These are phyloP conservation scores for Solanum pinnatisectum DNA, from an alignment of 257 asterid genomes.

Conservation along the genomic window DNA sequence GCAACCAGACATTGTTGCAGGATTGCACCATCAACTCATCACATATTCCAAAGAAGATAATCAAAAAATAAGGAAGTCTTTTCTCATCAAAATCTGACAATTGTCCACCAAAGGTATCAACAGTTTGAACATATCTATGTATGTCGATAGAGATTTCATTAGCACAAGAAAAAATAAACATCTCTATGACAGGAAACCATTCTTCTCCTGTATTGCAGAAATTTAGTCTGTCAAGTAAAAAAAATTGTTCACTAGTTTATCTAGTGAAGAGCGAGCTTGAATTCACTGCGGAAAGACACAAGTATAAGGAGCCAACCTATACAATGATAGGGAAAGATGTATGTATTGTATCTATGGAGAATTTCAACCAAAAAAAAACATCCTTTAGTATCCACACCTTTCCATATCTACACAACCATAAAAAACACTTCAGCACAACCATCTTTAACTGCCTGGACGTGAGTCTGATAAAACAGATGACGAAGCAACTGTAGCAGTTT, in stretches of 20 bases:
- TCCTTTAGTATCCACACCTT: constrained; percentile 8
- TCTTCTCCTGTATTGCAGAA: background rate
- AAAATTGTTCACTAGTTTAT: background rate
- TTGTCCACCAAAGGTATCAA: background rate
- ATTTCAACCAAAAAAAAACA: constrained; percentile 1
- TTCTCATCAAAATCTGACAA: background rate
- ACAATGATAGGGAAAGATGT: constrained; percentile 5
- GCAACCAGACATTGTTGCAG: background rate
- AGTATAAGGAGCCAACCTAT: constrained; percentile 11
- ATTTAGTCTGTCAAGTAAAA: background rate
- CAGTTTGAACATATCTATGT: background rate
- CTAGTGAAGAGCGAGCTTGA: background rate
- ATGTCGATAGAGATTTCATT: background rate
- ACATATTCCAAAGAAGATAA: background rate
- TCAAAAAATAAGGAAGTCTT: background rate
- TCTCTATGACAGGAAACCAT: background rate
- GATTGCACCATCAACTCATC: background rate
- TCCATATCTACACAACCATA: constrained; percentile 3
- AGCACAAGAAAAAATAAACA: background rate
- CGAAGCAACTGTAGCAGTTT: constrained; percentile 30
- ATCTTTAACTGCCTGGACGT: constrained; percentile 20
- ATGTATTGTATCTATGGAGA: background rate
- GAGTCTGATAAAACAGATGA: constrained; percentile 37
- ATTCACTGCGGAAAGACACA: background rate
- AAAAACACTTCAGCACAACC: background rate